These are phyloP conservation scores for Recurvomyces mirabilis DNA, from an alignment of 495 filamentous ascomycete genomes.

Conservation along the genomic window DNA sequence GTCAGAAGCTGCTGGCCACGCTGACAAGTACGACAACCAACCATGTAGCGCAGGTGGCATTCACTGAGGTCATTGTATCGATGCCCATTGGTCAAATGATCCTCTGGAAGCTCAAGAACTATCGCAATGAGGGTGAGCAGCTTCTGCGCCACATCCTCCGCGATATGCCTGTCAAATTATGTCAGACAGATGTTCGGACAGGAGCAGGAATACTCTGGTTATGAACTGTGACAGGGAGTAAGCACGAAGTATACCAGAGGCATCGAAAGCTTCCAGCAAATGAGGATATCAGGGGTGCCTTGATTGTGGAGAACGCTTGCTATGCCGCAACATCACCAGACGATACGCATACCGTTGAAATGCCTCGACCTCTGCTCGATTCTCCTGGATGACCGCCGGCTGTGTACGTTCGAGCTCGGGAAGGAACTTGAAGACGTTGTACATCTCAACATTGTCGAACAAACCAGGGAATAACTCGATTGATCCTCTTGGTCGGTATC, in stretches of 20 bases:
- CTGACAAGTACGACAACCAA: too few species aligned
- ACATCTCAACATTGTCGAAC: conserved; percentile 44
- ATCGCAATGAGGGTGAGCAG: conserved; percentile 40
- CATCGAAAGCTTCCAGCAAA: too few species aligned
- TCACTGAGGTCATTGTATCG: conserved; percentile 37
- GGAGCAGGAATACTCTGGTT: too few species aligned
- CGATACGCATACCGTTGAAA: too few species aligned
- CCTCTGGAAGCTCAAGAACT: conserved; percentile 43
- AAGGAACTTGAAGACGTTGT: conserved; percentile 46
- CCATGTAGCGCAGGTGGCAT: conserved; percentile 45
- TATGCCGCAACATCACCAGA: too few species aligned
- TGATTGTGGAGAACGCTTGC: too few species aligned
- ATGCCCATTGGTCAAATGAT: conserved; percentile 40
- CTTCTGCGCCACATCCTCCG: conserved; percentile 36
- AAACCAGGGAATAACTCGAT: conserved; percentile 27
- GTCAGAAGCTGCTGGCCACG: too few species aligned
- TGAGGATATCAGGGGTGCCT: too few species aligned
- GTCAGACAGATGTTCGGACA: too few species aligned
- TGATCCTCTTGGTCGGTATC: conserved; percentile 27
- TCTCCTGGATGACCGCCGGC: conserved; percentile 32
- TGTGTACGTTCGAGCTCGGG: conserved; percentile 35
- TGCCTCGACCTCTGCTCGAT: conserved; percentile 34
- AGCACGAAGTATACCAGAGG: too few species aligned
- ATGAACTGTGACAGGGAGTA: too few species aligned
- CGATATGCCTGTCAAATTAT: conserved; percentile 36